Evolutionary conservation across 2,329 filamentous ascomycete genomes (phyloP), one percentile per base, ranked within the genome.

Genomic region (Colletotrichum filicis): DNA sequence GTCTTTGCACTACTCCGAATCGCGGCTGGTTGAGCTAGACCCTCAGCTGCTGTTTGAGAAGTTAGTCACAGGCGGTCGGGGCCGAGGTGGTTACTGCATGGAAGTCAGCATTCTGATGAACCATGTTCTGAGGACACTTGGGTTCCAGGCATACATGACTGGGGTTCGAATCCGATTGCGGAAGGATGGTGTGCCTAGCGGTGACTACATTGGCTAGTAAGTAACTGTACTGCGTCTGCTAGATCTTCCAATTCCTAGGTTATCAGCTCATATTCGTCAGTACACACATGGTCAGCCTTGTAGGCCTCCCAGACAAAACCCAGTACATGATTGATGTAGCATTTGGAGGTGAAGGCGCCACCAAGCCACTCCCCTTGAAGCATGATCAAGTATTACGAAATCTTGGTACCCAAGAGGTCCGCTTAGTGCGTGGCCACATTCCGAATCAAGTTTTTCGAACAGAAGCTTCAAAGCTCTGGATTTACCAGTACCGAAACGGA

Each of bases 321-420:
- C 82, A 84, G 69, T 91, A 87, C 80, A 81, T 87, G 77, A 79
- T 90, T 11, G 92, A 94, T 78, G 89, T 92, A 12, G 90, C 87
- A 5, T 93, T 93, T 77, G 92, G 92, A 59, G 89, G 88, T 24
- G 89, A 91, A 76, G 88, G 89, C 8, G 85, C 90, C 3, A 91
- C 88, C 1, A 80, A 82, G 19, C 91, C 92, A 7, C 80, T 93
- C 49, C 86, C 86, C 1, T 81, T 94, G 1, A 78, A 84, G 24
- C 81, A 86, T 16, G 81, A 81, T 11, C 78, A 81, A 16, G 79
- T 85, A 9, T 83, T 84, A 66, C 76, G 80, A 69, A 89, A 90
- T 78, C 83, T 91, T 28, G 88, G 87, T 12, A 84, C 87, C 2
- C 88, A 90, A 73, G 83, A 91, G 74, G 85, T 90, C 73, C 88